Evolutionary conservation across 768 basidiomycete genomes (phyloP), one percentile per base, ranked within the genome.

Genomic region (Lactarius trivialis): DNA sequence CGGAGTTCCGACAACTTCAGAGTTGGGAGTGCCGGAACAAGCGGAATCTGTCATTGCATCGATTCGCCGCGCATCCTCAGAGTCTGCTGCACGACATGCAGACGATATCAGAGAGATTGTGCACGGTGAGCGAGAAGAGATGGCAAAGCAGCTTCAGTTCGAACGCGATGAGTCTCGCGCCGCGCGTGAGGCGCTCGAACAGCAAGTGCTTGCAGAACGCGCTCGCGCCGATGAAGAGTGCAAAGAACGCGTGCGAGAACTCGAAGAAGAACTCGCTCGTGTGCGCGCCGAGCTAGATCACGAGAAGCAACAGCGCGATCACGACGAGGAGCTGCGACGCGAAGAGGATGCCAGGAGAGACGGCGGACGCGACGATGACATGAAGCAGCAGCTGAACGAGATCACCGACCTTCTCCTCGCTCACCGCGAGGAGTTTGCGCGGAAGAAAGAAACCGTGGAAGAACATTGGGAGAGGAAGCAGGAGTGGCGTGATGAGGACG

Each of bases 341-440:
- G 86, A 89, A 69, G 77, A 77, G 33, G 85, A 87, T 64, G 75
- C 81, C 24, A 74, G 75, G 41, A 87, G 86, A 53, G 75, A 77
- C 36, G 69, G 75, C 41, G 87, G 89, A 60, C 81, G 84, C 7
- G 82, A 86, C 64, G 84, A 86, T 15, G 78, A 74, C 8, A 71
- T 89, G 48, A 78, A 82, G 36, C 76, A 71, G 41, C 89, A 91
- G 66, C 72, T 93, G 15, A 74, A 71, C 5, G 89, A 92, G 62
- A 82, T 93, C 65, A 86, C 90, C 1, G 85, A 86, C 64, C 70
- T 90, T 57, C 76, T 92, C 15, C 83, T 88, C 60, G 84, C 86
- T 60, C 86, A 89, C 60, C 77, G 81, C 1, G 81, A 84, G 36
- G 77, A 80, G 54, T 79, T 80, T 37, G 80, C 82, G 33, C 74